Evolutionary conservation across 495 filamentous ascomycete species (phyloP).

Genomic region (Monascus purpureus): DNA sequence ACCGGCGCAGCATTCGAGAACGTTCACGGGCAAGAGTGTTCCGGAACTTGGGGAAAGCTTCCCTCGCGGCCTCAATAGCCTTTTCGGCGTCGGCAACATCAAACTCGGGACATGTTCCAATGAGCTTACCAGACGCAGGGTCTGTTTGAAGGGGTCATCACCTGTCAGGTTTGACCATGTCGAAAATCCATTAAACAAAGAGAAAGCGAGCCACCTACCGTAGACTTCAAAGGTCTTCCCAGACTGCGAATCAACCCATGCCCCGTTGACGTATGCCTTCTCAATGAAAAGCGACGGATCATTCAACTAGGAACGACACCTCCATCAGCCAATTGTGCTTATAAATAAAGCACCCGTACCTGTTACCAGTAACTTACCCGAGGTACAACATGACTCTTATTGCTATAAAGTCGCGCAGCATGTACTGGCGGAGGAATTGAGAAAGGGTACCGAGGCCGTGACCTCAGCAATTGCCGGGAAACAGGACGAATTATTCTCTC

Average conservation of each 20-base stretch:
- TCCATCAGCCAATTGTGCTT: conserved; percentile 1
- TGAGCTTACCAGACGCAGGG: conserved; percentile 63
- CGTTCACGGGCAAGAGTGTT: conserved; percentile 65
- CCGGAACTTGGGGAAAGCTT: conserved; percentile 64
- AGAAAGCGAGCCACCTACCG: conserved; percentile 28
- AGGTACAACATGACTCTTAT: conserved; percentile 27
- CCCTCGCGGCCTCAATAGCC: conserved; percentile 63
- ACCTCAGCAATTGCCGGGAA: conserved; percentile 23
- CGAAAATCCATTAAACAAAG: not conserved
- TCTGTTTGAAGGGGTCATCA: conserved; percentile 33
- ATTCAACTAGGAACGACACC: conserved; percentile 43
- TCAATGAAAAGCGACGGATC: conserved; percentile 71
- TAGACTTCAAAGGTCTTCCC: conserved; percentile 70
- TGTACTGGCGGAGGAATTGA: conserved; percentile 19
- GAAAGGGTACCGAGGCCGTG: conserved; percentile 26
- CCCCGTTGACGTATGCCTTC: conserved; percentile 73
- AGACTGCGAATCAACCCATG: conserved; percentile 64
- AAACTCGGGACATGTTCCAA: conserved; percentile 78
- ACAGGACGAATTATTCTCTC: conserved; percentile 26
- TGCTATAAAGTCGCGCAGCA: conserved; percentile 23
- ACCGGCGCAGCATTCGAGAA: conserved; percentile 68
- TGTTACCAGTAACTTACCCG: conserved; percentile 21
- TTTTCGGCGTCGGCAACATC: conserved; percentile 55
- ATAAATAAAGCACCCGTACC: not conserved
- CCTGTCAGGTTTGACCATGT: not conserved